Evolutionary conservation across 768 basidiomycete genomes (phyloP), one percentile per base, ranked within the genome.

Genomic region (Trametes villosa): DNA sequence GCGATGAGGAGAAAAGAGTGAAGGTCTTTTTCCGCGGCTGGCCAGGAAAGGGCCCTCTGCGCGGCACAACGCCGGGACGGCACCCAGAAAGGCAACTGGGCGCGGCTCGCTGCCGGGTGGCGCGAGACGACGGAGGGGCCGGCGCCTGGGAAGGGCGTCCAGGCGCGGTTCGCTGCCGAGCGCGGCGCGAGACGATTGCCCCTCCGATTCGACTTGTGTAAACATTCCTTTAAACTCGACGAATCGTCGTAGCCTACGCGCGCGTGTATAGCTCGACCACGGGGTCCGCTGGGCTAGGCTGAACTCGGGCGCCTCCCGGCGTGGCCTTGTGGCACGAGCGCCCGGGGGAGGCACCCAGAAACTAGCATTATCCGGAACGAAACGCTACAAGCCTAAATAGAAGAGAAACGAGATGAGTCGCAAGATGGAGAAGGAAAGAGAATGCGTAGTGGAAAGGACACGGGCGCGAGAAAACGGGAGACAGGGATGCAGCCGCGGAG

Each of bases 361-460:
- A 3, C 9, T 15, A 11, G 42, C 42, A 20, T 44, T 44, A n/a
- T 44, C 42, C 24, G 42, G 24, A 22, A 15, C 42, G 42, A 22
- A 44, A 44, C 42, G 42, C 42, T 44, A 44, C n/a, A 26, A 44
- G 20, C n/a, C 24, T 22, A 44, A 44, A 22, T 22, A 44, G 42
- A 44, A 44, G 22, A 20, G 22, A 44, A 20, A 22, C 2, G 2
- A 22, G n/a, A 18, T 44, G 42, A 44, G 20, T 44, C 42, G n/a
- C 3, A 8, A 44, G 42, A 44, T 44, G 42, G 42, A 18, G 42
- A 44, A 70, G 44, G 68, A 53, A 20, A 69, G 53, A 56, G 68
- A 69, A 65, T 68, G n/a, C n/a, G 58, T n/a, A 49, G 11, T 15
- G 11, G 27, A 27, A 17, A 24, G 34, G 40, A 41, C 6, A 20